These are phyloP conservation scores for Termitomyces eurrhizus DNA, from an alignment of 768 basidiomycete genomes.

Conservation along the genomic window DNA sequence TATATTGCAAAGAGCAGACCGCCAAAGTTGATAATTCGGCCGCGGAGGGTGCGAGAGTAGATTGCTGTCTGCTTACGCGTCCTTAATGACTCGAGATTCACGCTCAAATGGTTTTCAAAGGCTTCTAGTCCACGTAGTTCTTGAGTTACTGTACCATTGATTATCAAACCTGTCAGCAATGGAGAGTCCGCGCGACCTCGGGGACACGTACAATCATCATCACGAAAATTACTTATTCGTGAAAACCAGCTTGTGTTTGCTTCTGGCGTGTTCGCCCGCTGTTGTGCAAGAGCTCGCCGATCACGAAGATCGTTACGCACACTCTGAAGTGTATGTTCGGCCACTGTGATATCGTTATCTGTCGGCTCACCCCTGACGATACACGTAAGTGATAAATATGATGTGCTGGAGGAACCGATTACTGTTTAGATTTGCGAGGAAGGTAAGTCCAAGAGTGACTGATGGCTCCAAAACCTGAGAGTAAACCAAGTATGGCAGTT, in stretches of 20 bases:
- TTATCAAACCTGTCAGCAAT: neutral
- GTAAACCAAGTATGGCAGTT: slow-evolving; percentile 70
- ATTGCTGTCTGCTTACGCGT: slow-evolving; percentile 43
- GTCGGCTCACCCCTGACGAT: slow-evolving; percentile 34
- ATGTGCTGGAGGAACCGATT: slow-evolving; percentile 7
- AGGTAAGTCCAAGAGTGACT: slow-evolving; percentile 62
- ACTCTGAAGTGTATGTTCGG: slow-evolving; percentile 55
- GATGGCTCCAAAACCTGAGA: slow-evolving; percentile 79
- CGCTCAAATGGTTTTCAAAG: slow-evolving; percentile 64
- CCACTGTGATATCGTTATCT: slow-evolving; percentile 48
- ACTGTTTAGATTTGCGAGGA: slow-evolving; percentile 34
- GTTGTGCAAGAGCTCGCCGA: slow-evolving; percentile 30
- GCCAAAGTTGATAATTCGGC: slow-evolving; percentile 41
- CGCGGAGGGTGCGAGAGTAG: slow-evolving; percentile 52
- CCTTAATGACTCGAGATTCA: slow-evolving; percentile 49
- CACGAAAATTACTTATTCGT: slow-evolving; percentile 47
- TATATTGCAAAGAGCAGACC: slow-evolving; percentile 62
- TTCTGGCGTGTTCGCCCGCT: slow-evolving; percentile 22
- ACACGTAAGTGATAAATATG: neutral
- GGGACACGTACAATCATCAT: slow-evolving; percentile 33
- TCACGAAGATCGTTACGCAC: slow-evolving; percentile 54
- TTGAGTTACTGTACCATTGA: slow-evolving; percentile 34
- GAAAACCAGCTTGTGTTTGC: slow-evolving; percentile 43
- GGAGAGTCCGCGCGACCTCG: neutral
- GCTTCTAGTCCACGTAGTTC: slow-evolving; percentile 65